Percentiles rank a stretch among this genome's conserved stretches.
phyloP scores from a whole-genome alignment of 78 protist species.

The Speleostelium caveatum region DNA sequence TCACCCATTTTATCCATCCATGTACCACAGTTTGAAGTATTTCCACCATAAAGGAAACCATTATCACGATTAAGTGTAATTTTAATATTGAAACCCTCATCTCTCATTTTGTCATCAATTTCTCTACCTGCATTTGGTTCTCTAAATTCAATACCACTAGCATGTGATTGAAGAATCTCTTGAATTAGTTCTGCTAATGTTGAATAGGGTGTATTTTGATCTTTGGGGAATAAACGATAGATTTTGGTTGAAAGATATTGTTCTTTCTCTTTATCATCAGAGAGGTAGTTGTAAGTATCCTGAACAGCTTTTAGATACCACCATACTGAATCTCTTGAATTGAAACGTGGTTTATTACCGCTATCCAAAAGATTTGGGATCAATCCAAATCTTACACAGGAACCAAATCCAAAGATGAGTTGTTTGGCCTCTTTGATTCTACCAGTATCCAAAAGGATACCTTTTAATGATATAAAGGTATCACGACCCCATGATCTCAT shows the following conservation, averaged over 20 bases:
- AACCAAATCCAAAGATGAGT: slow-evolving; percentile 83
- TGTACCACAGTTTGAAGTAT: slow-evolving; percentile 92
- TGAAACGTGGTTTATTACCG: slow-evolving; percentile 87
- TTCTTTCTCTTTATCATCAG: slow-evolving; percentile 60
- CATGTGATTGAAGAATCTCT: slow-evolving; percentile 81
- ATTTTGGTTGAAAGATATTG: slow-evolving; percentile 46
- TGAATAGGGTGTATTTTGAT: slow-evolving; percentile 13
- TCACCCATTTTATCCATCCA: slow-evolving; percentile 99
- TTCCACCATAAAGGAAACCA: slow-evolving; percentile 95
- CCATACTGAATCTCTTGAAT: slow-evolving; percentile 96
- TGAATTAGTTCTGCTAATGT: slow-evolving; percentile 68
- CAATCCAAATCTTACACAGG: slow-evolving; percentile 91
- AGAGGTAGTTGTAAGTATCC: slow-evolving; percentile 37
- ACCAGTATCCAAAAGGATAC: slow-evolving; percentile 86
- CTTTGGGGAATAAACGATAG: slow-evolving; percentile 81
- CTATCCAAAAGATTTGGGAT: slow-evolving; percentile 95
- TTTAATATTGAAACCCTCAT: slow-evolving; percentile 88
- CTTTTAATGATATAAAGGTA: slow-evolving; percentile 89
- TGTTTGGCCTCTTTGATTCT: slow-evolving; percentile 84
- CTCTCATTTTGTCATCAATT: slow-evolving; percentile 91
- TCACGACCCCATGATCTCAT: slow-evolving; percentile 97
- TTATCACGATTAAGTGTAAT: slow-evolving; percentile 66
- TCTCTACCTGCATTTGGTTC: slow-evolving; percentile 93
- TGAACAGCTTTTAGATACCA: slow-evolving; percentile 85
- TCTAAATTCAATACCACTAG: slow-evolving; percentile 89